Evolutionary conservation across 2,329 filamentous ascomycete genomes (phyloP), one percentile per base, ranked within the genome.

Genomic region (Talaromyces piceae): DNA sequence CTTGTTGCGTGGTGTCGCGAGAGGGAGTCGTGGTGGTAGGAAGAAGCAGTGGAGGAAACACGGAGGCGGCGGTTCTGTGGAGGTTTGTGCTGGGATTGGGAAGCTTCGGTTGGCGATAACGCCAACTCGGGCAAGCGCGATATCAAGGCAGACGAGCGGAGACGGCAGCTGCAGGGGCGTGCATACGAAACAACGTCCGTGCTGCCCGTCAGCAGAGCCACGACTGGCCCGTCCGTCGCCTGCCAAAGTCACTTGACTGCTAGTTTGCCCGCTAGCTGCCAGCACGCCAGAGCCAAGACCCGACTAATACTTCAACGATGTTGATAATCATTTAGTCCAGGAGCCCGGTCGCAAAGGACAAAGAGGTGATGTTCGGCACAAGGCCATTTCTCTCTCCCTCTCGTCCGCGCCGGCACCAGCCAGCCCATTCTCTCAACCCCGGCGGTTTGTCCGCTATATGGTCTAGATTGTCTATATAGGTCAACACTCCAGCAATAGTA

Each of bases 171-270:
- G 39, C 39, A 43, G 39, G 39, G 39, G 39, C 23, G 20, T 25
- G 39, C 39, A 43, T 18, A 25, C 39, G 39, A 43, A 43, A 43
- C 39, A 43, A 12, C 39, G 39, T 43, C 39, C 23, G 39, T 43
- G 39, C 39, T 25, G 23, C 12, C 37, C 25, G 25, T 46, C 44
- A 46, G 44, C 44, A 46, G 22, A 22, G n/a, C 44, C n/a, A 26
- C 23, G 44, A 44, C n/a, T 31, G 44, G 44, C 20, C 44, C 23
- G 39, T 13, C 22, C 22, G 18, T 30, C 4, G 39, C 12, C 39
- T 41, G 39, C 20, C 22, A 6, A 43, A 43, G 39, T 43, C 39
- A 43, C 20, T 23, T 43, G 39, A 43, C 39, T 43, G 39, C 39
- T 43, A 37, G 33, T 20, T 18, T 37, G 39, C 11, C 25, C 39